Evolutionary conservation across 2,329 filamentous ascomycete genomes (phyloP).

Genomic region (Fusarium praegraminearum): DNA sequence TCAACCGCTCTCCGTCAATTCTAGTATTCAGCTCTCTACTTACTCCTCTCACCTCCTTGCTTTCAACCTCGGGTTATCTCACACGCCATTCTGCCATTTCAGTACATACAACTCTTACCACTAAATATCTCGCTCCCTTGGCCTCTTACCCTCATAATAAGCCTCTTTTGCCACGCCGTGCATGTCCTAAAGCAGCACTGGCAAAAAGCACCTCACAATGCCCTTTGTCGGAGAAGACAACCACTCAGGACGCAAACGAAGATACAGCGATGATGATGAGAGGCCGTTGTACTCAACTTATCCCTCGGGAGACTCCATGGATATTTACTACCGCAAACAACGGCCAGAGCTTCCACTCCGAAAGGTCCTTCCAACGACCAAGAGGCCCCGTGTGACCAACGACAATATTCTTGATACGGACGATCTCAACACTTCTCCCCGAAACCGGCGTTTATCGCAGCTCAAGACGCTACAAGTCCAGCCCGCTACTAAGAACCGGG

Average conservation of each 20-base stretch:
- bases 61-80: slow-evolving; percentile 1
- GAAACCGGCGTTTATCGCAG: slow-evolving; percentile 46
- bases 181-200: slow-evolving; percentile 31
- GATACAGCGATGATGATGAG: slow-evolving; percentile 50
- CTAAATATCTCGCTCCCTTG: background rate
- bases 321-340: slow-evolving; percentile 48
- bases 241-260: slow-evolving; percentile 52
- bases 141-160: background rate
- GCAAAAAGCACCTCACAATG: slow-evolving; percentile 47
- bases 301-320: slow-evolving; percentile 43
- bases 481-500: slow-evolving; percentile 21
- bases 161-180: slow-evolving; percentile 17
- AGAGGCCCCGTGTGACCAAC: slow-evolving; percentile 49
- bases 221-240: slow-evolving; percentile 52
- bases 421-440: slow-evolving; percentile 33
- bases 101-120: no score
- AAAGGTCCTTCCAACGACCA: slow-evolving; percentile 50
- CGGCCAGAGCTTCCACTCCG: slow-evolving; percentile 45
- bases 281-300: slow-evolving; percentile 44
- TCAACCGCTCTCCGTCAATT: slow-evolving; percentile 25
- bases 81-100: background rate
- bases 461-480: slow-evolving; percentile 42
- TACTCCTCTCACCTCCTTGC: slow-evolving; percentile 21
- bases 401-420: slow-evolving; percentile 40
- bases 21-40: slow-evolving; percentile 9